These are phyloP conservation scores for Ascosphaera apis DNA, from an alignment of 2,329 filamentous ascomycete species.

Conservation along the genomic window DNA sequence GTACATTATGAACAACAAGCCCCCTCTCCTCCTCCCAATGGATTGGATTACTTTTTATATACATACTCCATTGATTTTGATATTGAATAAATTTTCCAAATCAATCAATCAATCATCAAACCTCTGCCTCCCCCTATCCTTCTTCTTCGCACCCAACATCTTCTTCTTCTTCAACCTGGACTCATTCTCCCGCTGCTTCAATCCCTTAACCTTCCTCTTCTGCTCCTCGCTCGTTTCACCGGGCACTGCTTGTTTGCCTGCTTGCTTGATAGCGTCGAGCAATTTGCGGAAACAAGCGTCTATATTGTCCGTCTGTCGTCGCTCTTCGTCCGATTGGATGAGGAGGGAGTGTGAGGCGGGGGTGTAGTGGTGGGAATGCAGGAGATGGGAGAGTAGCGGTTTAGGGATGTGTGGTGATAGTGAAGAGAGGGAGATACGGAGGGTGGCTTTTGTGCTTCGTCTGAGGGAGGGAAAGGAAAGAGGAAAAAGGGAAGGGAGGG, in stretches of 20 bases:
- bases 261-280: slow-evolving; percentile 28
- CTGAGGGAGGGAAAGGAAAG: too few species aligned
- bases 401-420: slow-evolving; percentile 31
- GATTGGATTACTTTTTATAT: too few species aligned
- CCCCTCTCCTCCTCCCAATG: too few species aligned
- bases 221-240: slow-evolving; percentile 38
- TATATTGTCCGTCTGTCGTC: slow-evolving; percentile 37
- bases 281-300: slow-evolving; percentile 36
- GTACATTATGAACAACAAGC: too few species aligned
- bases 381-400: slow-evolving; percentile 28
- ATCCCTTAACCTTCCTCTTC: slow-evolving; percentile 27
- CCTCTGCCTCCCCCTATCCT: slow-evolving; percentile 22
- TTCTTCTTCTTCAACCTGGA: slow-evolving; percentile 35
- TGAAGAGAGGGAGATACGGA: slow-evolving; percentile 29
- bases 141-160: slow-evolving; percentile 38
- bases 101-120: slow-evolving; percentile 14
- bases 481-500: too few species aligned
- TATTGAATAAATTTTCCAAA: neutral
- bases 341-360: slow-evolving; percentile 29
- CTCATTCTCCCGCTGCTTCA: slow-evolving; percentile 33
- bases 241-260: slow-evolving; percentile 28
- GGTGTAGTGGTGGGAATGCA: slow-evolving; percentile 31
- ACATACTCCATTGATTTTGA: neutral
- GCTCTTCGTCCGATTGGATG: slow-evolving; percentile 39
- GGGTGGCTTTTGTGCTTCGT: slow-evolving; percentile 44